These are phyloP conservation scores for Alloascoidea hylecoeti DNA, from an alignment of 805 yeast species.

Conservation along the genomic window DNA sequence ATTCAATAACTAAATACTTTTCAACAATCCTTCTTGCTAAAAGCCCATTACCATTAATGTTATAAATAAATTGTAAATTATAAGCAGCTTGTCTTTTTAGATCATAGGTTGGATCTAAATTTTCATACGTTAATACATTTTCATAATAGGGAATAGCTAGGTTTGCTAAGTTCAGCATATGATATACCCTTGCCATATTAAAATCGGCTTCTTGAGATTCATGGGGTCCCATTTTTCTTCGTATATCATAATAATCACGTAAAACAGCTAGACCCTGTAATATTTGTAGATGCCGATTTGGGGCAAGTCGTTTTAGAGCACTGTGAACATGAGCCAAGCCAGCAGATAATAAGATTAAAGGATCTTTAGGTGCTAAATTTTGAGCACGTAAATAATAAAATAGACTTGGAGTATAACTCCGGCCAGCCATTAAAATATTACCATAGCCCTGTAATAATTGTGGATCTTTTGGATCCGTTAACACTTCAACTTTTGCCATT, in stretches of 20 bases:
- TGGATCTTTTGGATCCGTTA: constrained; percentile 27
- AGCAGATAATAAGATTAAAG: constrained; percentile 58
- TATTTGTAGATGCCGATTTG: constrained; percentile 76
- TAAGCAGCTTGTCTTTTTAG: constrained; percentile 74
- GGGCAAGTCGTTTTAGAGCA: constrained; percentile 80
- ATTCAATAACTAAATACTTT: constrained; percentile 40
- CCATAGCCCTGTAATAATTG: constrained; percentile 71
- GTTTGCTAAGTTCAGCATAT: constrained; percentile 62
- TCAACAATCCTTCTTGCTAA: constrained; percentile 55
- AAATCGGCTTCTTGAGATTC: constrained; percentile 69
- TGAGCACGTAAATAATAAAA: constrained; percentile 66
- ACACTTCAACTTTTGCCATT: constrained; percentile 56
- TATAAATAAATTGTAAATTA: constrained; percentile 64
- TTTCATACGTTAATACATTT: constrained; percentile 36
- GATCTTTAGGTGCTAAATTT: constrained; percentile 54
- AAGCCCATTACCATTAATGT: constrained; percentile 54
- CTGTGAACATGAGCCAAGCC: constrained; percentile 81
- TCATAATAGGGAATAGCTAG: constrained; percentile 67
- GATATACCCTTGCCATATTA: constrained; percentile 77
- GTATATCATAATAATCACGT: constrained; percentile 48
- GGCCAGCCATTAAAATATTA: constrained; percentile 63
- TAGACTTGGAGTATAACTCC: constrained; percentile 72
- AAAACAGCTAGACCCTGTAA: constrained; percentile 77
- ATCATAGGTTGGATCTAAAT: constrained; percentile 36
- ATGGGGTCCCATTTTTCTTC: constrained; percentile 18